Conservation (phyloP, 768 basidiomycete species). For the Porphyrellus cyaneotinctus region DNA sequence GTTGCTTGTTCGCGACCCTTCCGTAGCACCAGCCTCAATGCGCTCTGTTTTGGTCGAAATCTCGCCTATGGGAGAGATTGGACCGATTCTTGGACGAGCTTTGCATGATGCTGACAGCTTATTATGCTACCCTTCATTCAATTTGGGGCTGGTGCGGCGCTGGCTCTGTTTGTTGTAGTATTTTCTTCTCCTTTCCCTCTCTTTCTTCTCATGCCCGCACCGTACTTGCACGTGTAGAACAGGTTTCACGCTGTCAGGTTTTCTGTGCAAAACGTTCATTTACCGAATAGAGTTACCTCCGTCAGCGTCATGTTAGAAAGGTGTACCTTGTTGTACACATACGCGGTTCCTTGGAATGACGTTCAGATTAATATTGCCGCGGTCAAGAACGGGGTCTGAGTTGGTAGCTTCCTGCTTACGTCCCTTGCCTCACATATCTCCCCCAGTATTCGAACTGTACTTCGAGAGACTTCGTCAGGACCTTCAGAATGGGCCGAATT, state of each 20-base stretch:
- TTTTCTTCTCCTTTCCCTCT: not conserved
- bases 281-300: not conserved
- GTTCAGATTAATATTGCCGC: not conserved
- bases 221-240: not conserved
- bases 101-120: constrained; percentile 1
- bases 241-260: not conserved
- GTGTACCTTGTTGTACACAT: not conserved
- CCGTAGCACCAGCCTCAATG: constrained; percentile 48
- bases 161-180: not conserved
- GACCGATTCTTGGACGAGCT: constrained; percentile 56
- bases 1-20: constrained; percentile 60
- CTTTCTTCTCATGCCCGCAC: not conserved
- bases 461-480: too few relatives aligned
- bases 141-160: not conserved
- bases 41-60: constrained; percentile 47
- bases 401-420: too few relatives aligned
- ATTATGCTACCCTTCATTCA: not conserved
- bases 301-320: not conserved
- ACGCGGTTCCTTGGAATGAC: not conserved
- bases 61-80: constrained; percentile 38
- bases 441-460: too few relatives aligned
- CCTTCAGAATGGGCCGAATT: too few relatives aligned
- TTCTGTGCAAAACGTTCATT: not conserved
- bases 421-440: too few relatives aligned
- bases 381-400: too few relatives aligned